Evolutionary conservation across 768 basidiomycete species (phyloP).

Genomic region (Trametes coccinea): DNA sequence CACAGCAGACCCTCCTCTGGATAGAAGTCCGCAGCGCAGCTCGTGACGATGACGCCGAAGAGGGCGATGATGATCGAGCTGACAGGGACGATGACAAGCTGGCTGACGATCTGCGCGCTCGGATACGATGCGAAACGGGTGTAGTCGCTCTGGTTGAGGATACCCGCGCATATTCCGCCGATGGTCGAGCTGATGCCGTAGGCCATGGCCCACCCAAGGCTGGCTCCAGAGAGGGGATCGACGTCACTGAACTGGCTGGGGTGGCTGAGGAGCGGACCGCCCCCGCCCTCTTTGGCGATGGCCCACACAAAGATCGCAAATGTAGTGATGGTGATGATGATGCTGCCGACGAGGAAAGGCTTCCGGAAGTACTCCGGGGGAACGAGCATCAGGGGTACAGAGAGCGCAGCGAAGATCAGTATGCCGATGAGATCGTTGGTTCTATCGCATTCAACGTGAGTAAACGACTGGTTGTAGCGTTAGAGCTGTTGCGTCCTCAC

Average conservation of each 20-base stretch:
- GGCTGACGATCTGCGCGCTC: constrained; percentile 15
- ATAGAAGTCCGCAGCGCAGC: constrained; percentile 22
- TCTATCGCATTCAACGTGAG: neutral
- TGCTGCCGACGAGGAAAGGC: constrained; percentile 24
- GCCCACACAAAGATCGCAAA: constrained; percentile 25
- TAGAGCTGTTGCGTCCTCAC: too few relatives aligned
- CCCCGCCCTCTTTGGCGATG: constrained; percentile 21
- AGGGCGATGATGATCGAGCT: constrained; percentile 18
- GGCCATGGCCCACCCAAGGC: constrained; percentile 24
- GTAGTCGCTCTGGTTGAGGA: constrained; percentile 28
- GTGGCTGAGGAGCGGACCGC: constrained; percentile 21
- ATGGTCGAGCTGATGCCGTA: constrained; percentile 25
- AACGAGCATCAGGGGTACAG: constrained; percentile 26
- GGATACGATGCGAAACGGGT: constrained; percentile 22
- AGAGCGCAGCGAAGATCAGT: constrained; percentile 20
- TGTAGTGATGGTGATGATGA: constrained; percentile 18
- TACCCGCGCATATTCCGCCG: constrained; percentile 23
- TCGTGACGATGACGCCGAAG: constrained; percentile 25
- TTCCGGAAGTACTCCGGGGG: constrained; percentile 26
- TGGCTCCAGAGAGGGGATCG: constrained; percentile 6
- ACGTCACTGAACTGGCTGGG: constrained; percentile 13
- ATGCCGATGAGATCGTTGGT: constrained; percentile 21
- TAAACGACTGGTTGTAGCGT: too few relatives aligned
- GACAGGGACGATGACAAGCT: constrained; percentile 20
- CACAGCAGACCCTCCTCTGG: constrained; percentile 25